These are phyloP conservation scores for Mucor plumbeus DNA, from an alignment of 371 early-diverging fungal genomes.

Conservation along the genomic window DNA sequence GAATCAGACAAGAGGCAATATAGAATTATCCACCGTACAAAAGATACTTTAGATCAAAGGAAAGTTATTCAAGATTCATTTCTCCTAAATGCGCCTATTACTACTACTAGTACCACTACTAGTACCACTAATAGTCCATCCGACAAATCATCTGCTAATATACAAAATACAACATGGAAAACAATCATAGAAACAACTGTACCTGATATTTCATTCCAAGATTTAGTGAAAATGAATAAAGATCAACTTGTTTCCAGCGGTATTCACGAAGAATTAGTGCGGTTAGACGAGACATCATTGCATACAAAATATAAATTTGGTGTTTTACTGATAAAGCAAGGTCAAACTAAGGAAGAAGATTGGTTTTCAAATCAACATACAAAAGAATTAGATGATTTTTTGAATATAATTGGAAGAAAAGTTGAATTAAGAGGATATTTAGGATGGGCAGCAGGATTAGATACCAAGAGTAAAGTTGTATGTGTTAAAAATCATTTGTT, in stretches of 20 bases:
- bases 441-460: constrained; percentile 85
- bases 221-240: constrained; percentile 15
- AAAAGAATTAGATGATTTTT: constrained; percentile 65
- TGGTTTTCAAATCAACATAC: constrained; percentile 74
- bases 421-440: constrained; percentile 76
- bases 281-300: constrained; percentile 54
- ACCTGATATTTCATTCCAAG: constrained; percentile 21
- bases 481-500: constrained; percentile 55
- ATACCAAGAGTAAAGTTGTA: constrained; percentile 68
- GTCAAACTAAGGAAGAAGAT: constrained; percentile 81
- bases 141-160: not conserved
- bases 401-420: constrained; percentile 73
- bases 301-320: constrained; percentile 83
- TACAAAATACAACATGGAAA: constrained; percentile 28
- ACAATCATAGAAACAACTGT: constrained; percentile 29
- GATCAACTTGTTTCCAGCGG: constrained; percentile 28
- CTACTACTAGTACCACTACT: too few species aligned
- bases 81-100: constrained; percentile 20
- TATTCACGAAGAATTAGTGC: constrained; percentile 33
- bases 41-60: constrained; percentile 22
- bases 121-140: not conserved
- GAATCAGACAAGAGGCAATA: constrained; percentile 21
- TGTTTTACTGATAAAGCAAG: constrained; percentile 68
- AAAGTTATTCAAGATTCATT: constrained; percentile 28
- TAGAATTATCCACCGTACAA: constrained; percentile 29